Evolutionary conservation across 1,284 basidiomycete genomes (phyloP), one percentile per base, ranked within the genome.

Genomic region (Austroboletus olivaceoglutinosus): DNA sequence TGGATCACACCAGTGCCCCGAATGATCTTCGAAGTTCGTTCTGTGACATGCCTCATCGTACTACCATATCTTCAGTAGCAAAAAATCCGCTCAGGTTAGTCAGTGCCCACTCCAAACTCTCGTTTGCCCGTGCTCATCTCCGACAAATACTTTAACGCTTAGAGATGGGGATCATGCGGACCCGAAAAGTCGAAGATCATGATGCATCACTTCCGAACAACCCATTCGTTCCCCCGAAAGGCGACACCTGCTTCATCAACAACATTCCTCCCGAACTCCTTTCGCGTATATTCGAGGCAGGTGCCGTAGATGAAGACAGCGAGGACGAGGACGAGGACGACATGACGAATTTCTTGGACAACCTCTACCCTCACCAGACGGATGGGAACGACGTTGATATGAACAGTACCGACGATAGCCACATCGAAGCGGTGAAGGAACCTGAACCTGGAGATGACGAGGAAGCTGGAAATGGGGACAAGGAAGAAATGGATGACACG

Each of bases 211-310:
- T 54, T 27, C 37, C 33, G 15, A 39, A 57, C 44, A 59, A 61
- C 18, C 64, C 56, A 4, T 62, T 61, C 37, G 38, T 62, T 29
- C 62, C 63, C 18, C 63, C 61, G 1, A 50, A 47, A 37, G 54
- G 49, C 2, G 45, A 45, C n/a, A 18, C 45, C 33, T 65, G 65
- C 41, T 56, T 46, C 15, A 55, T 68, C 31, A 57, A 63, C 39
- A 45, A 47, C 16, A 58, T 69, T 30, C 63, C 65, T 10, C 58
- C 62, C 5, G 64, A 64, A 21, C 54, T 65, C 22, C 56, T 65
- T 25, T 67, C 64, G 8, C 58, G 38, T 42, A 59, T 69, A 36
- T 68, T 65, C 36, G 62, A 69, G 12, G 22, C 54, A 21, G 63
- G 67, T 13, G 43, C 33, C 19, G 25, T 3, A 33, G 51, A 46